These are phyloP conservation scores for Sergeia podlipaevii DNA, from an alignment of 208 protist species.

Conservation along the genomic window DNA sequence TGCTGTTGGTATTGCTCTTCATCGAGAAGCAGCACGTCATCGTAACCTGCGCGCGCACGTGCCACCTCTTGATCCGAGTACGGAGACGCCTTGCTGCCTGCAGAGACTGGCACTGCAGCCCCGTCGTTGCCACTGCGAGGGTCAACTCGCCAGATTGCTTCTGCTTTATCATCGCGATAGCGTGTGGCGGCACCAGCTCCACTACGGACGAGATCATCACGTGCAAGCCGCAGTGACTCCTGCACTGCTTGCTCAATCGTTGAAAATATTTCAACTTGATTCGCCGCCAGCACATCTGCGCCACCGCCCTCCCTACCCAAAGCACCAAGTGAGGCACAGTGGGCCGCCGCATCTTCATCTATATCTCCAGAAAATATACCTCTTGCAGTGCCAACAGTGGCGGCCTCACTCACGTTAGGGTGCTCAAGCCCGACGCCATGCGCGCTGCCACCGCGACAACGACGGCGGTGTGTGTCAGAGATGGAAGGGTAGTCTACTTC, in stretches of 20 bases:
- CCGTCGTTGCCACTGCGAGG: too few species aligned
- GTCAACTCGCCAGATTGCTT: too few species aligned
- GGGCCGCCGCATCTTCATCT: neutral
- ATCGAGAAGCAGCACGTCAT: neutral
- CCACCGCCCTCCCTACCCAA: too few species aligned
- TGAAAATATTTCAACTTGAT: constrained; percentile 1
- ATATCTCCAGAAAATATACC: too few species aligned
- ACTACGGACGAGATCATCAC: constrained; percentile 3
- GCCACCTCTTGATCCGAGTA: neutral
- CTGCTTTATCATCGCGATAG: too few species aligned
- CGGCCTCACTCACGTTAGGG: too few species aligned
- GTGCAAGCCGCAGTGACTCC: constrained; percentile 8
- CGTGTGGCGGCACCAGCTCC: neutral
- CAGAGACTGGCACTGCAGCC: too few species aligned
- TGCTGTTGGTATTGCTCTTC: too few species aligned
- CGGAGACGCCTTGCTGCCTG: too few species aligned
- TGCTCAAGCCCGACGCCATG: too few species aligned
- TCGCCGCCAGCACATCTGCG: neutral
- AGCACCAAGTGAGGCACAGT: neutral
- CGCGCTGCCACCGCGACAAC: neutral
- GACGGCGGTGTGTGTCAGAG: neutral
- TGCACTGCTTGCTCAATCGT: constrained; percentile 5
- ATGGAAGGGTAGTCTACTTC: neutral
- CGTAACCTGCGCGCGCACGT: neutral
- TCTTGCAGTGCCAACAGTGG: too few species aligned